Evolutionary conservation across 2,329 filamentous ascomycete genomes (phyloP), one percentile per base, ranked within the genome.

Genomic region (Calonectria leucothoes): DNA sequence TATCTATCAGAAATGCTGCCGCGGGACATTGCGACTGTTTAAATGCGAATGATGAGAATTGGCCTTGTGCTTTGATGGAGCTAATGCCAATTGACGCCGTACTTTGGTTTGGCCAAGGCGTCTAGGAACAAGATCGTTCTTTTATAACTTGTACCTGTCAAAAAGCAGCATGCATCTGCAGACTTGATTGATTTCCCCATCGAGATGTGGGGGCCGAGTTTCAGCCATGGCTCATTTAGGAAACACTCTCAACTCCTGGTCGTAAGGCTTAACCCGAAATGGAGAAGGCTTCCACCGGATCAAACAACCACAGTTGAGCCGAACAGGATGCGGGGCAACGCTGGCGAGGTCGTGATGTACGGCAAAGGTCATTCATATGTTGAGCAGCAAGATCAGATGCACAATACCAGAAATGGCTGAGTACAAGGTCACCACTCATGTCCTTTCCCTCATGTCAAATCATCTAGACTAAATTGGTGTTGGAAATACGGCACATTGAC

Each of bases 1-100:
- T 63, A 69, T 20, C 64, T 69, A 3, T 69, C 66, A 23, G 52
- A 42, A n/a, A 61, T 25, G 29, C n/a, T 20, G 66, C 35, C 66
- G 48, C 42, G 37, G 29, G 17, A 29, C 15, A 29, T 27, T 42
- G 23, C 27, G 42, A 29, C 33, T n/a, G 61, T 20, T 29, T 7
- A 17, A 25, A 23, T 29, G n/a, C 20, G 31, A 11, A 33, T 29
- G 64, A 42, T 1, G 37, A 55, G 14, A 29, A 27, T 45, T 2
- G 35, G 29, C 20, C 17, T 49, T 49, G n/a, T 25, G 45, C 4
- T 7, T 49, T 23, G n/a, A 17, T 42, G n/a, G n/a, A 10, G 12
- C 14, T 17, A 17, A 42, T 8, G 20, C 39, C 39, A 42, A 42
- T 42, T 42, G 14, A 17, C 39, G 39, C 14, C 12, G 20, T 42